phyloP scores from a whole-genome alignment of 495 filamentous ascomycete species.

The Xylaria intraflava region DNA sequence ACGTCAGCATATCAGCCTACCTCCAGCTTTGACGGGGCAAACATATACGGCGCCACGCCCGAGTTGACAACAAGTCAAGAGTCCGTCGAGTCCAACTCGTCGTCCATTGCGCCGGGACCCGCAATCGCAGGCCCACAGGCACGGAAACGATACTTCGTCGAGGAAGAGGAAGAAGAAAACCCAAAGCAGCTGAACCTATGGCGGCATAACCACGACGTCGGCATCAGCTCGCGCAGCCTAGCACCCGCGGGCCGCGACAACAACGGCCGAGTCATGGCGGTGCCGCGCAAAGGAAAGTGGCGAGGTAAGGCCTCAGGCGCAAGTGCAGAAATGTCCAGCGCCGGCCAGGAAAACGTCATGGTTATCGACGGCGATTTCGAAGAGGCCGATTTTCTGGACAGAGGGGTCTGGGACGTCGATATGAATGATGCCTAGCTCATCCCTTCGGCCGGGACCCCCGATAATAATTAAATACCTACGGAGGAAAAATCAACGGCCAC shows the following conservation, averaged over 20 bases:
- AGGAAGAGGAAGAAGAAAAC: conserved; percentile 23
- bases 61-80: conserved; percentile 38
- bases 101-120: neutral
- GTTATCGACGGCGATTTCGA: conserved; percentile 43
- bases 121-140: conserved; percentile 8
- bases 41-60: conserved; percentile 21
- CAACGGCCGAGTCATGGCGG: conserved; percentile 32
- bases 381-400: conserved; percentile 47
- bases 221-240: conserved; percentile 17
- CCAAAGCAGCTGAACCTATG: conserved; percentile 5
- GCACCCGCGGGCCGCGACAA: conserved; percentile 15
- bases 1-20: conserved; percentile 6
- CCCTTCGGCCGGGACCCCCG: neutral
- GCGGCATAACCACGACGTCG: conserved; percentile 20
- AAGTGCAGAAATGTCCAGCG: neutral
- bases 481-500: too few relatives aligned
- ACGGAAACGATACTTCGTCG: conserved; percentile 36
- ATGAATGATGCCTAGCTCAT: conserved; percentile 21
- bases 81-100: conserved; percentile 22
- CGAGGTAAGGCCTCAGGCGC: conserved; percentile 9
- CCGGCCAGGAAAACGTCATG: conserved; percentile 35
- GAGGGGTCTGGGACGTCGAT: conserved; percentile 23
- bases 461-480: neutral
- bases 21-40: conserved; percentile 10
- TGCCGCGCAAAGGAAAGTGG: conserved; percentile 25